A percentile compares a stretch with the other conserved stretches of the same genome.
Conservation (phyloP, 1,284 basidiomycete species). For the Porodaedalea pini region DNA sequence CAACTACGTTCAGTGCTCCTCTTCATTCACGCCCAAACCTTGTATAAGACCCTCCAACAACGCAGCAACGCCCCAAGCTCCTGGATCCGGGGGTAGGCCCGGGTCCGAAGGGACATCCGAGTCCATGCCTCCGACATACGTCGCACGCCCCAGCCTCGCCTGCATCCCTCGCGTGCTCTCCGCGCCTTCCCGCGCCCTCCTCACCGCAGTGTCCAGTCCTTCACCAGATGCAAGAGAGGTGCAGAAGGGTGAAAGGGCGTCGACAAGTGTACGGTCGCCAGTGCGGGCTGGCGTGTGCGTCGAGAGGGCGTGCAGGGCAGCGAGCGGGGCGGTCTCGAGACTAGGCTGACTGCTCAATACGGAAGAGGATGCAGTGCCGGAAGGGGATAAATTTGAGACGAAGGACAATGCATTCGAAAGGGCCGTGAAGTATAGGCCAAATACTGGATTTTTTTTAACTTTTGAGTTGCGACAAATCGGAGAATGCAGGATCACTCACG, state of each 20-base stretch:
- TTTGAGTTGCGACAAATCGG: background rate
- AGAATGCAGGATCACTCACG: constrained; percentile 9
- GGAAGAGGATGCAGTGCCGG: background rate
- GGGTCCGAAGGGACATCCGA: constrained; percentile 4
- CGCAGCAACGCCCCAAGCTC: constrained; percentile 48
- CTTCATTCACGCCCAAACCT: constrained; percentile 26
- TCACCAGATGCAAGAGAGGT: constrained; percentile 31
- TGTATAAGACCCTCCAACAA: constrained; percentile 37
- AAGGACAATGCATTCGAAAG: constrained; percentile 31
- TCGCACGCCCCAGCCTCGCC: constrained; percentile 46
- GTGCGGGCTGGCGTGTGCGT: constrained; percentile 49
- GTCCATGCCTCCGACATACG: constrained; percentile 43
- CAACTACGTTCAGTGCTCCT: too few species aligned
- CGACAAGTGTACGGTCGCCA: constrained; percentile 53
- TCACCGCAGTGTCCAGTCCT: constrained; percentile 34
- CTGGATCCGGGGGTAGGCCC: constrained; percentile 45
- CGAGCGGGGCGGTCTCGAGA: constrained; percentile 25
- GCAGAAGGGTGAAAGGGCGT: constrained; percentile 49
- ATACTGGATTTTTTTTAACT: constrained; percentile 33
- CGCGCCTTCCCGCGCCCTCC: constrained; percentile 41
- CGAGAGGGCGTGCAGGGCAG: constrained; percentile 34
- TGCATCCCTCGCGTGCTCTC: constrained; percentile 45
- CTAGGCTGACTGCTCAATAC: too few species aligned
- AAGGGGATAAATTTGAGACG: constrained; percentile 22
- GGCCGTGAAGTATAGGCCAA: constrained; percentile 50